phyloP scores from a whole-genome alignment of 192 early-diverging fungal species.

The Martensiomyces pterosporus region DNA sequence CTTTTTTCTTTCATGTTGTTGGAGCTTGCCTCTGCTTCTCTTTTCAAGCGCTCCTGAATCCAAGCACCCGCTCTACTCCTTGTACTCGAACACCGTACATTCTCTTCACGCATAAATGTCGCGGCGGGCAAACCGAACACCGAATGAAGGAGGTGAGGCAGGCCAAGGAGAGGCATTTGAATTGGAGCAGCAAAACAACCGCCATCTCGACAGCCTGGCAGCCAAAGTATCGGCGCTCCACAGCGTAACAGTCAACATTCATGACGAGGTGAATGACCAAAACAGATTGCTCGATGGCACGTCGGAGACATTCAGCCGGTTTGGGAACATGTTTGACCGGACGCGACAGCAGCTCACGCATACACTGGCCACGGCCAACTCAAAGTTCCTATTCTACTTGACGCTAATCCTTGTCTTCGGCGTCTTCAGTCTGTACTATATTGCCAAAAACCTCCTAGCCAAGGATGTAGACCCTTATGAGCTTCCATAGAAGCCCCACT shows the following conservation, averaged over 20 bases:
- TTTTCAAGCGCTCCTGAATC: too few relatives aligned
- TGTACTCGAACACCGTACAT: slow-evolving; percentile 5
- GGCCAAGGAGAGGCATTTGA: slow-evolving; percentile 42
- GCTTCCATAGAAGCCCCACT: slow-evolving; percentile 8
- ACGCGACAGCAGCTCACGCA: slow-evolving; percentile 34
- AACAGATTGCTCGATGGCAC: slow-evolving; percentile 42
- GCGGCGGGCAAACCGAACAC: slow-evolving; percentile 36
- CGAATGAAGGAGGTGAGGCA: slow-evolving; percentile 12
- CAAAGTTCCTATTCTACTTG: slow-evolving; percentile 38
- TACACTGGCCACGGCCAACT: slow-evolving; percentile 40
- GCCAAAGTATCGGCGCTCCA: slow-evolving; percentile 44
- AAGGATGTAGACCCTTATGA: slow-evolving; percentile 11
- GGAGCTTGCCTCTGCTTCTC: too few relatives aligned
- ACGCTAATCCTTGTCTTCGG: slow-evolving; percentile 28
- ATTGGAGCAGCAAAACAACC: slow-evolving; percentile 43
- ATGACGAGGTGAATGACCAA: slow-evolving; percentile 38
- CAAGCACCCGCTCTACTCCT: neutral
- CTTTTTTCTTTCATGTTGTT: neutral
- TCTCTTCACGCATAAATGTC: too few relatives aligned
- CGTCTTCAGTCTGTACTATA: slow-evolving; percentile 38
- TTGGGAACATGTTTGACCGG: slow-evolving; percentile 46
- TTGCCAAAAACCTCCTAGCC: slow-evolving; percentile 25
- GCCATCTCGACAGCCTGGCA: slow-evolving; percentile 34
- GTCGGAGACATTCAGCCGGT: slow-evolving; percentile 34
- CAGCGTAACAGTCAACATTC: slow-evolving; percentile 39